Percentiles rank a stretch among this genome's conserved stretches.
Evolutionary conservation across 768 basidiomycete species (phyloP).

Genomic region (Boletus rex-veris): DNA sequence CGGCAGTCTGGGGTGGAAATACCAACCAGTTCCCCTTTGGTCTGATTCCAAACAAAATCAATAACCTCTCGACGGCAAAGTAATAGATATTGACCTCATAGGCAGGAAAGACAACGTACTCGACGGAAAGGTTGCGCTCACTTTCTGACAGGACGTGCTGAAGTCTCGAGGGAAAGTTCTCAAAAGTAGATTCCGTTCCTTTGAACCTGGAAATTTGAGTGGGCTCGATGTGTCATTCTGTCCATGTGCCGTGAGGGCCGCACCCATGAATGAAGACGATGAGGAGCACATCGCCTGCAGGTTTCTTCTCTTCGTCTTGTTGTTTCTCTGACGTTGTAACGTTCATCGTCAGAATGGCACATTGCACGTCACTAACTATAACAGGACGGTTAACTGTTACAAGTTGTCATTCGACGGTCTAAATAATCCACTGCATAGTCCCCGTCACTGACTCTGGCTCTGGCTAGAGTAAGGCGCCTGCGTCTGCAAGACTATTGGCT

Average conservation of each 20-base stretch:
- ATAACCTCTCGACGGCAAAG: neutral
- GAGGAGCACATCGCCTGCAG: conserved; percentile 47
- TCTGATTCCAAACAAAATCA: conserved; percentile 43
- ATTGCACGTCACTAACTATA: conserved; percentile 7
- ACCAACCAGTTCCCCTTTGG: conserved; percentile 85
- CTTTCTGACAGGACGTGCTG: conserved; percentile 73
- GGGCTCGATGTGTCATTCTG: neutral
- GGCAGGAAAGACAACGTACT: conserved; percentile 81
- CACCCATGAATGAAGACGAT: conserved; percentile 82
- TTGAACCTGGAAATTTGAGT: conserved; percentile 40
- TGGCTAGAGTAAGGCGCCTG: conserved; percentile 57
- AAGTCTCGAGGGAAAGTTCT: conserved; percentile 73
- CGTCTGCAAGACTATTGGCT: conserved; percentile 41
- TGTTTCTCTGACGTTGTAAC: conserved; percentile 6
- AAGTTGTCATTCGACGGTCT: neutral
- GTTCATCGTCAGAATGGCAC: conserved; percentile 9
- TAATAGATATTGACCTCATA: conserved; percentile 61
- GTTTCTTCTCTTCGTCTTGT: neutral
- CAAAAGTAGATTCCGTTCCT: conserved; percentile 68
- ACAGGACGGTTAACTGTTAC: conserved; percentile 1
- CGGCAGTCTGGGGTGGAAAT: neutral
- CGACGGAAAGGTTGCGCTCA: conserved; percentile 51
- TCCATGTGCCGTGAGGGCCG: conserved; percentile 11
- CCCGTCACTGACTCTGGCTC: conserved; percentile 30
- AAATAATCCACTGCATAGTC: neutral